Evolutionary conservation across 225 moss, liverwort and hornwort species (phyloP).

Genomic region (Physcomitrellopsis africana): DNA sequence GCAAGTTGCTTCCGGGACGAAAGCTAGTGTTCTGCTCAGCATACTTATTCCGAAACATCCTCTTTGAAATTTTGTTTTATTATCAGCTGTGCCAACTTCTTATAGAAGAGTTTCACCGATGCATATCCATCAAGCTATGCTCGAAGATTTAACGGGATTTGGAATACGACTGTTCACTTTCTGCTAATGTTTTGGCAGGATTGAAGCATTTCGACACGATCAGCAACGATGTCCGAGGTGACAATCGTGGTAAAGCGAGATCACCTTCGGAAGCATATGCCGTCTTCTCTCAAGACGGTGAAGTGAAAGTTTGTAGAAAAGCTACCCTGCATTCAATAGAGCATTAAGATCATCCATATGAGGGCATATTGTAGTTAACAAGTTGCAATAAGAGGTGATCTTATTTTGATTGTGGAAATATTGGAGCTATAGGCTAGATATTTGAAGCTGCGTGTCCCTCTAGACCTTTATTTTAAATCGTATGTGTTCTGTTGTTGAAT

Average conservation of each 20-base stretch:
- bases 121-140: background rate
- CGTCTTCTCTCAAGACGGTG: conserved; percentile 49
- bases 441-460: conserved; percentile 8
- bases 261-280: conserved; percentile 40
- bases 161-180: conserved; percentile 20
- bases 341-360: conserved; percentile 12
- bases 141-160: background rate
- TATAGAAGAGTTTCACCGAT: conserved; percentile 4
- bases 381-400: background rate
- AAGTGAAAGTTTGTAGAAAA: conserved; percentile 23
- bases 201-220: conserved; percentile 42
- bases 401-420: conserved; percentile 19
- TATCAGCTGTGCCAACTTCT: background rate
- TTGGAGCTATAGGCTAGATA: conserved; percentile 5
- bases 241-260: conserved; percentile 22
- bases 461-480: background rate
- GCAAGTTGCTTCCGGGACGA: background rate
- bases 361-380: background rate
- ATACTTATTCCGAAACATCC: background rate
- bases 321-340: background rate
- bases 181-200: conserved; percentile 41
- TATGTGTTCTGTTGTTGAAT: background rate
- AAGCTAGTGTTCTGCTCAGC: background rate
- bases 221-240: conserved; percentile 39
- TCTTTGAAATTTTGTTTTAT: background rate